Percentiles rank a stretch among this genome's conserved stretches.
phyloP scores from a whole-genome alignment of 345 rosid genomes.

The Arabis alpina region DNA sequence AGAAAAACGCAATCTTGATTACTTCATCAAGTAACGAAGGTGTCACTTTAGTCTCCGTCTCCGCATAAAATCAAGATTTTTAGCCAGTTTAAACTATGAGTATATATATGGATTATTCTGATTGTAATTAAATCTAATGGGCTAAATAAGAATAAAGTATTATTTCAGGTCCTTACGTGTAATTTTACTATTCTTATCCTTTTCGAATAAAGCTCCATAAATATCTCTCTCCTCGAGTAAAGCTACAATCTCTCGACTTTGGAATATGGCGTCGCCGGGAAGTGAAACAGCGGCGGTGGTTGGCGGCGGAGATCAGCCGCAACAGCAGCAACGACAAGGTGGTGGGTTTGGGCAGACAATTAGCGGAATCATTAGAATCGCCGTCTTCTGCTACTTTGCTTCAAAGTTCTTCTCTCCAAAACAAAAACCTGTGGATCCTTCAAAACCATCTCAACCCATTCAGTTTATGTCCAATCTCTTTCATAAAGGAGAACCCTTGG shows the following conservation, averaged over 20 bases:
- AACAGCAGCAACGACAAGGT: conserved; percentile 52
- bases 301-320: conserved; percentile 51
- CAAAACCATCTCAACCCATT: conserved; percentile 44
- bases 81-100: too few species aligned
- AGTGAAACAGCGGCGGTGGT: conserved; percentile 42
- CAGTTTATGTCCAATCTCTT: conserved; percentile 74
- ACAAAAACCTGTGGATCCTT: conserved; percentile 58
- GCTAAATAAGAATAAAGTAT: neutral
- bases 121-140: neutral
- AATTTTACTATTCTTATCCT: conserved; percentile 4
- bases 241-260: conserved; percentile 18
- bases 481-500: conserved; percentile 82
- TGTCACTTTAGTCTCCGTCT: conserved; percentile 15
- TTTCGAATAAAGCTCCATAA: conserved; percentile 27
- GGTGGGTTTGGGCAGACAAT: conserved; percentile 75
- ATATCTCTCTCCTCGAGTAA: conserved; percentile 9
- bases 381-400: conserved; percentile 89
- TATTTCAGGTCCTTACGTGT: neutral
- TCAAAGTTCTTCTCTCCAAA: conserved; percentile 90
- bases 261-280: conserved; percentile 61
- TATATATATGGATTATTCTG: neutral
- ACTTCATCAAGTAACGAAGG: conserved; percentile 11
- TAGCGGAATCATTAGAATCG: conserved; percentile 79
- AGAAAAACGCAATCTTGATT: neutral
- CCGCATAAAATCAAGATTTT: conserved; percentile 2